Percentiles rank a stretch among this genome's conserved stretches.
These are phyloP conservation scores for Antarctomyces pellizariae DNA, from an alignment of 495 filamentous ascomycete species.

Conservation along the genomic window DNA sequence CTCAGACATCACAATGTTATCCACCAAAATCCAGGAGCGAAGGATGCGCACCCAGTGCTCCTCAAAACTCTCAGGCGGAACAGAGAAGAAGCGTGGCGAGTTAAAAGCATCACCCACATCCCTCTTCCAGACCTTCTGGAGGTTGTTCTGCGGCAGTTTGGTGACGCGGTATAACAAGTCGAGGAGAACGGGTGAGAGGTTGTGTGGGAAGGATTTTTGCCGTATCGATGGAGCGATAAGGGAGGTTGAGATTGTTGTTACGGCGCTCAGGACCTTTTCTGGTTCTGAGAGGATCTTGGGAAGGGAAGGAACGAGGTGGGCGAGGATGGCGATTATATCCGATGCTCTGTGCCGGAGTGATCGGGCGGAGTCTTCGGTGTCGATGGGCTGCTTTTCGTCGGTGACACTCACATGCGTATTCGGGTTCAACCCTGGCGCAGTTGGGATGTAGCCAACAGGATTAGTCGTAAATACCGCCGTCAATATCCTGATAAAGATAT, in stretches of 20 bases:
- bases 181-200: constrained; percentile 45
- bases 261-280: constrained; percentile 58
- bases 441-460: constrained; percentile 37
- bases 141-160: constrained; percentile 46
- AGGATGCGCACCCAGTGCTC: constrained; percentile 62
- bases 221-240: constrained; percentile 66
- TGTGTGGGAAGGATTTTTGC: constrained; percentile 72
- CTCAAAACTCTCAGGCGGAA: constrained; percentile 35
- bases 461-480: constrained; percentile 80
- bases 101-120: constrained; percentile 83
- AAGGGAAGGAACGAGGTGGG: constrained; percentile 54
- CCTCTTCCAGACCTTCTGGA: constrained; percentile 80
- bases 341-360: too few species aligned
- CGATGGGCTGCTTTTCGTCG: constrained; percentile 6
- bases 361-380: constrained; percentile 11
- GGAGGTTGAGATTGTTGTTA: constrained; percentile 57
- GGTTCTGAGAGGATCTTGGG: constrained; percentile 68
- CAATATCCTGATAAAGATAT: constrained; percentile 67
- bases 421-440: constrained; percentile 24
- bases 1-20: constrained; percentile 76
- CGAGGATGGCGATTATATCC: constrained; percentile 62
- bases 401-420: constrained; percentile 11
- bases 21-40: constrained; percentile 55
- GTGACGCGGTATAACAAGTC: constrained; percentile 55
- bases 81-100: constrained; percentile 62